Conservation (phyloP, 495 filamentous ascomycete genomes). For the Xylaria grammica region DNA sequence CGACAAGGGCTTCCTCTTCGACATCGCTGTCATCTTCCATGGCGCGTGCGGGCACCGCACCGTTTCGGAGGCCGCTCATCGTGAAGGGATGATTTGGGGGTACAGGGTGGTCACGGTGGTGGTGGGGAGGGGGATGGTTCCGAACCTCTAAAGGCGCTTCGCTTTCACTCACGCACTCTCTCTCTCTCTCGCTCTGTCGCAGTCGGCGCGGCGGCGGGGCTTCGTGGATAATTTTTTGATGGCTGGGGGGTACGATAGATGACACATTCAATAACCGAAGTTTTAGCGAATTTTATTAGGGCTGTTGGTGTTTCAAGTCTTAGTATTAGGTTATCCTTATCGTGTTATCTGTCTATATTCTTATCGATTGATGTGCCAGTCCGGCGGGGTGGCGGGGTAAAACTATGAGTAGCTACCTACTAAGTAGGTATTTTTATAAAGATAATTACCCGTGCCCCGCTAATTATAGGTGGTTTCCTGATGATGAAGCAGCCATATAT, state of each 20-base stretch:
- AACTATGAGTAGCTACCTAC: background rate
- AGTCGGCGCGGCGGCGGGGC: conserved; percentile 26
- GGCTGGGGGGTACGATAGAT: conserved; percentile 20
- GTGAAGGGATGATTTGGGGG: conserved; percentile 27
- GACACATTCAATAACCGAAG: conserved; percentile 28
- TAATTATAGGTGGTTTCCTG: background rate
- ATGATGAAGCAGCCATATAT: background rate
- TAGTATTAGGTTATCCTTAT: background rate
- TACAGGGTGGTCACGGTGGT: conserved; percentile 12
- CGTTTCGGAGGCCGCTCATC: conserved; percentile 60
- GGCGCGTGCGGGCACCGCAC: conserved; percentile 55
- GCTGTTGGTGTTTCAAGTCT: conserved; percentile 14
- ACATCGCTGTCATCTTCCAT: conserved; percentile 85
- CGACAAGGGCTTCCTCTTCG: conserved; percentile 91
- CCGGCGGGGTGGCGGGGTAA: conserved; percentile 20
- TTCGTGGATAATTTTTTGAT: conserved; percentile 34
- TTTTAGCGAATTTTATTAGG: conserved; percentile 41
- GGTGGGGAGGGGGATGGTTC: conserved; percentile 20
- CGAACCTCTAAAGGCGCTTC: conserved; percentile 25
- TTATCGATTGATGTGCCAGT: background rate
- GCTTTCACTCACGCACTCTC: conserved; percentile 11
- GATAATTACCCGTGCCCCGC: conserved; percentile 9
- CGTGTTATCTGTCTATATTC: background rate
- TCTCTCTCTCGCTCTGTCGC: conserved; percentile 16
- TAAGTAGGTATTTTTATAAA: background rate